Conservation (phyloP, 75 land plant genomes). For the Cupressus sempervirens region DNA sequence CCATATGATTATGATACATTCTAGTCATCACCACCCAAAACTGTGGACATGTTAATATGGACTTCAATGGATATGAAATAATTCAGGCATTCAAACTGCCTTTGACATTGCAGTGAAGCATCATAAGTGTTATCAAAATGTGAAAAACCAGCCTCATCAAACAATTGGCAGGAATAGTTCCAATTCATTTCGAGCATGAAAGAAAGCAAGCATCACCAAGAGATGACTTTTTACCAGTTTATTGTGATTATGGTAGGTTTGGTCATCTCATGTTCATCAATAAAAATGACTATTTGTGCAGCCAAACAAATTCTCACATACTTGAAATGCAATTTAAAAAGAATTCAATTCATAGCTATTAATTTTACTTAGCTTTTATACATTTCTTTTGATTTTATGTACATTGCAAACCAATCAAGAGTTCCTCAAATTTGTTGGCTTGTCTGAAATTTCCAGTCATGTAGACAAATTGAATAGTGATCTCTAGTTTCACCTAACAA, state of each 20-base stretch:
- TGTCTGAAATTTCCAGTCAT: background rate
- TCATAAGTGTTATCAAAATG: too few species aligned
- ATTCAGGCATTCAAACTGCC: background rate
- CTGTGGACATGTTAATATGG: background rate
- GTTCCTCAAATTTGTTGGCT: too few species aligned
- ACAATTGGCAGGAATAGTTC: background rate
- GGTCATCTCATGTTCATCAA: background rate
- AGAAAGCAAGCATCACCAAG: background rate
- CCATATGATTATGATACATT: background rate
- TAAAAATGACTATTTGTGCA: background rate
- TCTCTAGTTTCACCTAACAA: background rate
- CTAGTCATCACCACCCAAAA: background rate
- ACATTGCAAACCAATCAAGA: background rate
- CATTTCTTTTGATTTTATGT: background rate
- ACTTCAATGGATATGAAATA: background rate
- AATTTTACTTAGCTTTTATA: background rate
- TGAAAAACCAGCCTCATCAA: background rate
- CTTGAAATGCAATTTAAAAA: too few species aligned
- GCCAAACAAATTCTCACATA: too few species aligned
- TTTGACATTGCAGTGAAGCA: background rate
- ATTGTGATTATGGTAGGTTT: background rate
- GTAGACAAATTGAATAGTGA: constrained; percentile 3
- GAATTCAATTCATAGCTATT: background rate
- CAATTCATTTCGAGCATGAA: too few species aligned
- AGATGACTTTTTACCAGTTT: background rate